Percentiles rank a stretch among this genome's conserved stretches.
These are phyloP conservation scores for Alternaria incomplexa DNA, from an alignment of 2,329 filamentous ascomycete genomes.

Conservation along the genomic window DNA sequence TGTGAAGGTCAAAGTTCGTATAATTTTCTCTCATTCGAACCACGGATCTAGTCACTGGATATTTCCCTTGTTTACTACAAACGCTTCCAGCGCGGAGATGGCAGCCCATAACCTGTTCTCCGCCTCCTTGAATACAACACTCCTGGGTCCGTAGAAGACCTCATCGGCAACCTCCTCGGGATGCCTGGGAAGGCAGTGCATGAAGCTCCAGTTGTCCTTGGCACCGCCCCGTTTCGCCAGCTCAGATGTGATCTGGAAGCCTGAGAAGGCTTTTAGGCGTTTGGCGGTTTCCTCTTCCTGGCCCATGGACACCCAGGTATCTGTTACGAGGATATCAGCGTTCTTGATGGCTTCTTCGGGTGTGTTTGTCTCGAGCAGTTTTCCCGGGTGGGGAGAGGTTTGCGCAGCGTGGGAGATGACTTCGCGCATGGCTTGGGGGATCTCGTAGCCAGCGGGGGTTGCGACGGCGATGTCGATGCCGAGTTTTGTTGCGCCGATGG, in stretches of 20 bases:
- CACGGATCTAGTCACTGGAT: constrained; percentile 57
- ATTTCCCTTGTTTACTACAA: constrained; percentile 92
- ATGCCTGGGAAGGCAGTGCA: constrained; percentile 96
- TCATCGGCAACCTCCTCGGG: constrained; percentile 92
- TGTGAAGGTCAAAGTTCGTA: not conserved
- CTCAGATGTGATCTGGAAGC: constrained; percentile 90
- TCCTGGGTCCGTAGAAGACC: constrained; percentile 87
- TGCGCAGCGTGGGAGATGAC: constrained; percentile 72
- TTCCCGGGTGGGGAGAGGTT: constrained; percentile 64
- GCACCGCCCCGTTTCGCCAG: constrained; percentile 84
- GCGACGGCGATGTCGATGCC: constrained; percentile 88
- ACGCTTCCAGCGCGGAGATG: constrained; percentile 81
- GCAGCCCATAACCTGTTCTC: constrained; percentile 95
- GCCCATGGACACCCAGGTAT: constrained; percentile 99
- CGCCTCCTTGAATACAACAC: constrained; percentile 89
- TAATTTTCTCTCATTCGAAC: constrained; percentile 21
- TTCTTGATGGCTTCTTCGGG: constrained; percentile 85
- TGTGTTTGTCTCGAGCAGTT: constrained; percentile 74
- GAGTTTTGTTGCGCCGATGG: constrained; percentile 84
- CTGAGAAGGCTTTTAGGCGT: constrained; percentile 79
- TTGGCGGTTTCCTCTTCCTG: constrained; percentile 85
- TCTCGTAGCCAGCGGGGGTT: constrained; percentile 82
- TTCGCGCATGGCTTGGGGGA: constrained; percentile 74
- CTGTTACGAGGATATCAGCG: constrained; percentile 90
- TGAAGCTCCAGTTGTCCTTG: constrained; percentile 91